Evolutionary conservation across 2,329 filamentous ascomycete species (phyloP).

Genomic region (Coniochaeta ligniaria): DNA sequence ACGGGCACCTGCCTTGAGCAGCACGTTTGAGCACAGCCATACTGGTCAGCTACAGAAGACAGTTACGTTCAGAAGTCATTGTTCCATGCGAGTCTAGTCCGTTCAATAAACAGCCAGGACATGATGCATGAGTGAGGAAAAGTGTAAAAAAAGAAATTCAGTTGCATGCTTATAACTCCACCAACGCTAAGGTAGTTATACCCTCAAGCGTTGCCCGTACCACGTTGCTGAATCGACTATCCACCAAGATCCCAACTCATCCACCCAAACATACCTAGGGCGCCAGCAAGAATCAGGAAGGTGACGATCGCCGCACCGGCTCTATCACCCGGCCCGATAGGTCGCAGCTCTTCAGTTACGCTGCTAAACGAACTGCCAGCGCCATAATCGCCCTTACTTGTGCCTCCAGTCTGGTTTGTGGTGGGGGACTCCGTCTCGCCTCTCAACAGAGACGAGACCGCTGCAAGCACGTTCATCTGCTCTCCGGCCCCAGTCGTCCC

Average conservation of each 20-base stretch:
- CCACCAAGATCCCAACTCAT: slow-evolving; percentile 30
- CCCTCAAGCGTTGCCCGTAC: neutral
- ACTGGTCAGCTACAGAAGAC: neutral
- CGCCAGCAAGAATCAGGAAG: slow-evolving; percentile 31
- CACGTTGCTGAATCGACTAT: neutral
- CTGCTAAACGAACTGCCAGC: slow-evolving; percentile 27
- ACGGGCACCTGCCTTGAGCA: neutral
- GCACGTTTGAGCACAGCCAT: neutral
- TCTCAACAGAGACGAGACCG: slow-evolving; percentile 44
- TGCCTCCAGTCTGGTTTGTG: slow-evolving; percentile 43
- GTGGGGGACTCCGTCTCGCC: slow-evolving; percentile 30
- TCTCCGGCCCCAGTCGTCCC: slow-evolving; percentile 51
- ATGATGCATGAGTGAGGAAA: neutral
- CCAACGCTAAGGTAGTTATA: neutral
- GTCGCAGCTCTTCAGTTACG: slow-evolving; percentile 11
- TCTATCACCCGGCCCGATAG: slow-evolving; percentile 35
- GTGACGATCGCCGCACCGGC: slow-evolving; percentile 44
- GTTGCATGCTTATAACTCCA: neutral
- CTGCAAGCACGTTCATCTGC: slow-evolving; percentile 49
- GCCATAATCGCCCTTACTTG: slow-evolving; percentile 31
- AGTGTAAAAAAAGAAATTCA: neutral
- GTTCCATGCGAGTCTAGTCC: no score
- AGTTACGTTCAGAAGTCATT: neutral
- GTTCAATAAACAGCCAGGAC: no score
- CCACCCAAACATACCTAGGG: slow-evolving; percentile 39